Evolutionary conservation across 2,329 filamentous ascomycete genomes (phyloP).

Genomic region (Ceratocystis lukuohia): DNA sequence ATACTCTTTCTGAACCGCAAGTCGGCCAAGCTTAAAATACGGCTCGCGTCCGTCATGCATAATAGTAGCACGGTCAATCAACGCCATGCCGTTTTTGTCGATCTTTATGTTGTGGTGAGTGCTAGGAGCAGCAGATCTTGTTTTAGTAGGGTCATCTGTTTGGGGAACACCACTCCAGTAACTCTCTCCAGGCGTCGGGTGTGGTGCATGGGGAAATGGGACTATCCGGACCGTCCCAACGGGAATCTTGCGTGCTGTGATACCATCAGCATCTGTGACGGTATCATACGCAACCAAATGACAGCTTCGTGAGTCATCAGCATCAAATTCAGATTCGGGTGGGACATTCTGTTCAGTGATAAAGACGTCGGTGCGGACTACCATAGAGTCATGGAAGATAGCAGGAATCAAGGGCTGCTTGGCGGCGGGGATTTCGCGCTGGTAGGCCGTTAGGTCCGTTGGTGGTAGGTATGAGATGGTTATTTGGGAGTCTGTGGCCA

Average conservation of each 20-base stretch:
- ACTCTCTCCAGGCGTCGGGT: slow-evolving; percentile 40
- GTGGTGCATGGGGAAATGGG: slow-evolving; percentile 60
- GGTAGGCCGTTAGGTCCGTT: slow-evolving; percentile 11
- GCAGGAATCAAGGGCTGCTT: slow-evolving; percentile 37
- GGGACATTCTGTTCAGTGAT: slow-evolving; percentile 45
- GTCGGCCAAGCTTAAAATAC: slow-evolving; percentile 68
- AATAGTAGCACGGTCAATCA: slow-evolving; percentile 34
- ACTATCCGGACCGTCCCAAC: slow-evolving; percentile 70
- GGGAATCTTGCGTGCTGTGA: slow-evolving; percentile 36
- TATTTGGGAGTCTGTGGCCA: not conserved
- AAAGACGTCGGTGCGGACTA: slow-evolving; percentile 47
- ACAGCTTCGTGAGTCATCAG: slow-evolving; percentile 63
- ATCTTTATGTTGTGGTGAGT: slow-evolving; percentile 19
- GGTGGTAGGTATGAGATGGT: slow-evolving; percentile 5
- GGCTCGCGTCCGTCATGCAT: slow-evolving; percentile 52
- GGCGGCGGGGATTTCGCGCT: not conserved
- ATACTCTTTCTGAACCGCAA: slow-evolving; percentile 56
- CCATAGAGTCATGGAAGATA: slow-evolving; percentile 51
- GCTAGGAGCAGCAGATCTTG: no score
- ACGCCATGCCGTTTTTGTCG: slow-evolving; percentile 19
- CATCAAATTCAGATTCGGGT: slow-evolving; percentile 61
- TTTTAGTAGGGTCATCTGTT: slow-evolving; percentile 7
- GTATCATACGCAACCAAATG: slow-evolving; percentile 80
- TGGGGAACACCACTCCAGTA: slow-evolving; percentile 36
- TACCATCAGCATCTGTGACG: slow-evolving; percentile 22